These are phyloP conservation scores for Quercus phellos DNA, from an alignment of 331 rosid genomes.

Conservation along the genomic window DNA sequence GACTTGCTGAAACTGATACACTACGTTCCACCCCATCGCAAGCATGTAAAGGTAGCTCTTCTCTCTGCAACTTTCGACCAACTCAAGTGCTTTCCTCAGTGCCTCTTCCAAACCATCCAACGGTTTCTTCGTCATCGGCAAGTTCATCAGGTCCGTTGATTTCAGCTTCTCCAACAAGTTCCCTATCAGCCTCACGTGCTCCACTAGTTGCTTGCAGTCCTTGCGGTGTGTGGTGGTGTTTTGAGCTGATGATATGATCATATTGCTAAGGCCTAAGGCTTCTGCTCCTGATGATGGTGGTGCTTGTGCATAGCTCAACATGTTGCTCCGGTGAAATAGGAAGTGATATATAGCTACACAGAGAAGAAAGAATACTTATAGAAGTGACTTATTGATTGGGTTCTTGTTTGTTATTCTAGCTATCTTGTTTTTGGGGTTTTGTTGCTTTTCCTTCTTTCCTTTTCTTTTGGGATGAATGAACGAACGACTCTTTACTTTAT, in stretches of 20 bases:
- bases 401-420: not conserved
- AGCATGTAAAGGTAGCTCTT: slow-evolving; percentile 37
- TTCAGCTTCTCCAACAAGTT: slow-evolving; percentile 27
- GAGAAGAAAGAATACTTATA: not conserved
- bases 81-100: slow-evolving; percentile 18
- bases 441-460: not conserved
- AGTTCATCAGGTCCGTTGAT: slow-evolving; percentile 20
- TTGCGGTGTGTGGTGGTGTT: slow-evolving; percentile 25
- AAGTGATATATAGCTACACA: too few species aligned
- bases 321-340: not conserved
- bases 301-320: slow-evolving; percentile 8
- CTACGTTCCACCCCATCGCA: slow-evolving; percentile 38
- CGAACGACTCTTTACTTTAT: too few species aligned
- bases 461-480: not conserved
- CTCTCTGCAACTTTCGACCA: slow-evolving; percentile 36
- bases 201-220: slow-evolving; percentile 32
- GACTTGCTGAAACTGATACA: slow-evolving; percentile 34
- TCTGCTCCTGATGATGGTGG: not conserved
- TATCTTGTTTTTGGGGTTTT: not conserved
- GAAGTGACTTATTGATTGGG: not conserved
- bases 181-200: slow-evolving; percentile 28
- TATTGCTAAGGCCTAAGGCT: slow-evolving; percentile 1
- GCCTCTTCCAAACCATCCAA: slow-evolving; percentile 32
- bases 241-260: slow-evolving; percentile 21
- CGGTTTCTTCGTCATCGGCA: slow-evolving; percentile 31